Evolutionary conservation across 2,329 filamentous ascomycete species (phyloP).

Genomic region (Fusarium redolens): DNA sequence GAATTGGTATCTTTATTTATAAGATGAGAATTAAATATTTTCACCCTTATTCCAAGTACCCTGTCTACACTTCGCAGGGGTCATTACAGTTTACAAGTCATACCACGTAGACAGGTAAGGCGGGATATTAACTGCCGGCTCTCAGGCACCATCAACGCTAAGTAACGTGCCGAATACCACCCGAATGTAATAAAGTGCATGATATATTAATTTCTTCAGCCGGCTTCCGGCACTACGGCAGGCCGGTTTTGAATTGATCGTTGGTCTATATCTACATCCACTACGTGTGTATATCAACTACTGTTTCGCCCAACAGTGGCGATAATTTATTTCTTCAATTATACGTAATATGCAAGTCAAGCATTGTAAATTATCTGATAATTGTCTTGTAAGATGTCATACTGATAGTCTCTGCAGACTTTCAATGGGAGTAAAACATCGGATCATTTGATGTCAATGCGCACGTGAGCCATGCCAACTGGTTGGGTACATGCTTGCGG

Average conservation of each 20-base stretch:
- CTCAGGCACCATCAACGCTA: accelerated
- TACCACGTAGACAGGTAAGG: neutral
- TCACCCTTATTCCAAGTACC: neutral
- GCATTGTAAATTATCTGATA: too few relatives aligned
- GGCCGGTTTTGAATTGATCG: too few relatives aligned
- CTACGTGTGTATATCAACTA: too few relatives aligned
- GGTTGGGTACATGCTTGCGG: neutral
- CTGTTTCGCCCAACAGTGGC: too few relatives aligned
- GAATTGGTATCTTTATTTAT: neutral
- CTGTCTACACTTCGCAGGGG: accelerated
- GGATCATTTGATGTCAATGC: neutral
- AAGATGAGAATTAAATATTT: accelerated
- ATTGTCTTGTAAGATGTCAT: too few relatives aligned
- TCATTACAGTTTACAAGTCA: neutral
- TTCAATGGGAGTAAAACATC: too few relatives aligned
- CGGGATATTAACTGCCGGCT: neutral
- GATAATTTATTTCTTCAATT: too few relatives aligned
- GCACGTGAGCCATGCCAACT: neutral
- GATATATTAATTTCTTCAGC: accelerated
- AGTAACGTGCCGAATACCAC: neutral
- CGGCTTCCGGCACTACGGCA: neutral
- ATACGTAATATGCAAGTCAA: too few relatives aligned
- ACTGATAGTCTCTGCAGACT: too few relatives aligned
- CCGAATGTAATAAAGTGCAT: neutral
- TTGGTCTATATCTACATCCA: too few relatives aligned